Evolutionary conservation across 805 yeast species (phyloP), one percentile per base, ranked within the genome.

Genomic region (Zygosaccharomyces bisporus): DNA sequence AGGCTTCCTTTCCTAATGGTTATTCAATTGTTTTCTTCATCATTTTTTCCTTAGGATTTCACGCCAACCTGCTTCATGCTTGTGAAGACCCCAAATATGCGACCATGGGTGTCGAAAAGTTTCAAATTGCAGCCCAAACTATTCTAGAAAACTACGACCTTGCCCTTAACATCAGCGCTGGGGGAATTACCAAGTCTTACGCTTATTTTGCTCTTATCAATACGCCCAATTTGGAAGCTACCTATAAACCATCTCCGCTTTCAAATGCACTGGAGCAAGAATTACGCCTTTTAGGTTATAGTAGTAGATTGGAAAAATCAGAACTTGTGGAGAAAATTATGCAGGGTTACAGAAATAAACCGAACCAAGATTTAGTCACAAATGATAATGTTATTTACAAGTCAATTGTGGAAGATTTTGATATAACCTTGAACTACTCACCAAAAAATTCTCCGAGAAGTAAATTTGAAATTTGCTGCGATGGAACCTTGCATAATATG

Each of bases 1-100:
- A 51, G 27, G 67, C 59, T 0, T 34, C 33, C 0, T 61, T 68
- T 27, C 71, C 72, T 3, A 50, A 57, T 34, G 58, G 57, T 3
- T 39, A 39, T 4, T 45, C 46, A 1, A 39, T 61, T 4, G 46
- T 58, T 2, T 68, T 81, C 57, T 47, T 76, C 13, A 86, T 86
- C 2, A 95, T 89, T 7, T 71, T 79, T 0, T 85, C 95, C 0
- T 81, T 95, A 86, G 95, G 83, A 0, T 77, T 88, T 50, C 97
- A 90, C 64, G 88, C 96, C 2, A 77, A 89, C 3, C 64, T 90
- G 39, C 89, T 90, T 1, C 90, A 90, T 23, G 83, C 83, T 45
- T 79, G 90, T 41, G 91, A 87, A 51, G 71, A 80, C 0, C 80
- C 82, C 0, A 83, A 82, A 52, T 66, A 83, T 60, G 70, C 89